Evolutionary conservation across 1,284 basidiomycete genomes (phyloP), one percentile per base, ranked within the genome.

Genomic region (Leccinum subrobustum): DNA sequence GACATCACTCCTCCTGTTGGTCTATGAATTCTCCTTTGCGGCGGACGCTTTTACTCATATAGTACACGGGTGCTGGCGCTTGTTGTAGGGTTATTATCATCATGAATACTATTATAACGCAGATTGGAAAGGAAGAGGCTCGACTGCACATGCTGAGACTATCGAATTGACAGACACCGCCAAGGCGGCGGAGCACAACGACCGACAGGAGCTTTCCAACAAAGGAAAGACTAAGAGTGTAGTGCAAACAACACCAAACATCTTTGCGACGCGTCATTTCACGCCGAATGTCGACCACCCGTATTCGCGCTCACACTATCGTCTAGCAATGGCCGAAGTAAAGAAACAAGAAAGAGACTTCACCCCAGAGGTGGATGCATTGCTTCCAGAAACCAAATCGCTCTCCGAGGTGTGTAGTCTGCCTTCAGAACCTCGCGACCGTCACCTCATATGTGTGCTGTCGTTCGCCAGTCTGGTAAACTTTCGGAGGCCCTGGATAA

Each of bases 401-500:
- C 71, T 87, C 11, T 82, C 82, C 4, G 79, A 88, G 80, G 89
- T 89, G 54, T 51, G 60, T 52, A 57, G 12, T 51, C 51, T 16
- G 2, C 39, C 35, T 48, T 23, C 37, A 57, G 33, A 20, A 16
- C 3, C 9, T n/a, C 4, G 51, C 8, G 35, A n/a, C 25, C 14
- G 18, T 56, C 18, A 27, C 35, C 35, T 35, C 9, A 35, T 35
- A 63, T 55, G 31, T 16, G 44, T n/a, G 23, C 35, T 18, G 4
- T 29, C 27, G 27, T 6, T 51, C 31, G 16, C 52, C 62, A 92
- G 89, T 76, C 85, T 59, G 93, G 92, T 52, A 89, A 89, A 75
- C 81, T 96, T 50, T 83, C 90, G 70, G 89, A 93, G 47, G 94
- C 91, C 12, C 78, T 98, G 18, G 97, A 99, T 76, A 94, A 93